Conservation (phyloP, 2,329 filamentous ascomycete genomes). For the Colletotrichum shisoi region DNA sequence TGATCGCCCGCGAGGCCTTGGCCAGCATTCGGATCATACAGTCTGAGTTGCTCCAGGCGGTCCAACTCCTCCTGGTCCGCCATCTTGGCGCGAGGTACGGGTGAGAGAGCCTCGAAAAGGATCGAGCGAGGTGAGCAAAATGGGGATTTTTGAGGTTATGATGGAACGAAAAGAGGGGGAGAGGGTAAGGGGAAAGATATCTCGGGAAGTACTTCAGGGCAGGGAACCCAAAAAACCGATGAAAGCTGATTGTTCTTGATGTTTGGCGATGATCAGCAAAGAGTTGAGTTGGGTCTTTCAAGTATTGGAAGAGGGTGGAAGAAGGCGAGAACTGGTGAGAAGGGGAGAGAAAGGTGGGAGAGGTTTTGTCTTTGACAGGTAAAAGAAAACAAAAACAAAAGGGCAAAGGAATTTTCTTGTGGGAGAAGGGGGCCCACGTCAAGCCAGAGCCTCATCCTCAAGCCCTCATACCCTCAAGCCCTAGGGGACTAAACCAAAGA, state of each 20-base stretch:
- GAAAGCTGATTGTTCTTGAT: neutral
- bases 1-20: neutral
- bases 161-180: neutral
- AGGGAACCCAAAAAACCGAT: neutral
- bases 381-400: neutral
- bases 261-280: slow-evolving; percentile 4
- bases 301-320: neutral
- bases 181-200: neutral
- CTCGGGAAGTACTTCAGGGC: neutral
- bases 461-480: neutral
- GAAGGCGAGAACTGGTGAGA: neutral
- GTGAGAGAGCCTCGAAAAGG: neutral
- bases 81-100: neutral
- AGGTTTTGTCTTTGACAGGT: neutral
- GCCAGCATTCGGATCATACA: neutral
- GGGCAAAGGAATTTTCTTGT: neutral
- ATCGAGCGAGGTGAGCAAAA: no score
- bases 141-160: neutral
- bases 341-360: neutral
- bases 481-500: neutral
- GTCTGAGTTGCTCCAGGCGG: neutral
- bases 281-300: neutral
- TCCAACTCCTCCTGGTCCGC: neutral
- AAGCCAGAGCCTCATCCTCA: neutral
- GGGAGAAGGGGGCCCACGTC: neutral